These are phyloP conservation scores for Medicago lupulina DNA, from an alignment of 306 rosid species.

Conservation along the genomic window DNA sequence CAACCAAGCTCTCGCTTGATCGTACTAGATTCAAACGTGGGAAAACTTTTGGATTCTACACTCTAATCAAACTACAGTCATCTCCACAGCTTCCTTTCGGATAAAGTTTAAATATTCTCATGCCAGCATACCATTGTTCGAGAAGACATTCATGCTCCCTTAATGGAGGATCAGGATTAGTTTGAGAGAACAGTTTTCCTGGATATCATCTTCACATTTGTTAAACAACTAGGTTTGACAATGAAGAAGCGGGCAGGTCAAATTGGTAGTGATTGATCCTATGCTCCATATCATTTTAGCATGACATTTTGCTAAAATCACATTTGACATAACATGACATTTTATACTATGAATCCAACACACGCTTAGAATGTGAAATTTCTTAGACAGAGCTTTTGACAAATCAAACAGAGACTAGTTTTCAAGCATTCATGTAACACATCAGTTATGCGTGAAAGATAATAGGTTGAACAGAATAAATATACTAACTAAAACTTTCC, in stretches of 20 bases:
- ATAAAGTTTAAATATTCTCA: too few relatives aligned
- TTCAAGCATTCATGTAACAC: background rate
- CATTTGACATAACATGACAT: background rate
- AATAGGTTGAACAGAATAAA: conserved; percentile 22
- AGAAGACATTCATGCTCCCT: background rate
- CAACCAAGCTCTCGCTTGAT: too few relatives aligned
- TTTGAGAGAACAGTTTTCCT: background rate
- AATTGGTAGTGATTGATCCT: background rate
- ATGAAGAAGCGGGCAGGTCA: background rate
- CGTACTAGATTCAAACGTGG: background rate
- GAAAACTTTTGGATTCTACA: background rate
- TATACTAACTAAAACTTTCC: conserved; percentile 24
- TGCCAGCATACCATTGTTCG: background rate
- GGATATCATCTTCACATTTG: background rate
- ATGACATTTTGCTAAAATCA: background rate
- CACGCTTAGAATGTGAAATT: background rate
- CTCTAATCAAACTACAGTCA: too few relatives aligned
- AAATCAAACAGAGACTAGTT: background rate
- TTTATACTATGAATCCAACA: background rate
- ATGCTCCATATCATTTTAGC: background rate
- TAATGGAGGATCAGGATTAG: background rate
- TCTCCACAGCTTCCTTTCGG: too few relatives aligned
- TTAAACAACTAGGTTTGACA: background rate
- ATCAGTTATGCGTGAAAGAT: conserved; percentile 16
- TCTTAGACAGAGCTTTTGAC: background rate